phyloP scores from a whole-genome alignment of 1,139 yeast species.

The Petasospora fabianii region DNA sequence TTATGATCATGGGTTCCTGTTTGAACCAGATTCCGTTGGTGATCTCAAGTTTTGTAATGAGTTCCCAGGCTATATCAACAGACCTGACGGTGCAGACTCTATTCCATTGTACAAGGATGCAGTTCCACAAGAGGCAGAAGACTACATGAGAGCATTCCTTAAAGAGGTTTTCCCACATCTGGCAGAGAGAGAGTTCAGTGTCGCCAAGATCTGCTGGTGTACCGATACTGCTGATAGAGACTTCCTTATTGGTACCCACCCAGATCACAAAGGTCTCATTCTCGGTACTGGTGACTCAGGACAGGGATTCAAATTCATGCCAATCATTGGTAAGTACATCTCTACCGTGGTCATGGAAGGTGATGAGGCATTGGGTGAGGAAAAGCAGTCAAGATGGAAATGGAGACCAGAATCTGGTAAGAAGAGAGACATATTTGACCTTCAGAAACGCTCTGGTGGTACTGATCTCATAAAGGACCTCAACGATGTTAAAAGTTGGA shows the following conservation, averaged over 20 bases:
- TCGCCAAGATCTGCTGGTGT: conserved; percentile 43
- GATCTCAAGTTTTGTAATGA: conserved; percentile 36
- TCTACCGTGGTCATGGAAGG: conserved; percentile 22
- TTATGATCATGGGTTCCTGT: conserved; percentile 41
- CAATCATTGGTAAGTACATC: conserved; percentile 38
- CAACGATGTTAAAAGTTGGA: conserved; percentile 9
- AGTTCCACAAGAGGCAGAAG: conserved; percentile 32
- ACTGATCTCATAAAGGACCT: conserved; percentile 27
- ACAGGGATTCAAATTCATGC: conserved; percentile 37
- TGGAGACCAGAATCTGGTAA: conserved; percentile 22
- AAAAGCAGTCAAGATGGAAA: conserved; percentile 22
- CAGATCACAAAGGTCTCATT: conserved; percentile 24
- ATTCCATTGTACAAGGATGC: conserved; percentile 23
- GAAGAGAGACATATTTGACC: conserved; percentile 16
- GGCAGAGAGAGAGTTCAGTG: conserved; percentile 33
- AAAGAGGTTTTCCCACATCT: conserved; percentile 37
- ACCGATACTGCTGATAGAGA: conserved; percentile 41
- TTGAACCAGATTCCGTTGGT: conserved; percentile 39
- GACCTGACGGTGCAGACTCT: conserved; percentile 10
- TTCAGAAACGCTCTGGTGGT: conserved; percentile 32
- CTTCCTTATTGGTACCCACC: conserved; percentile 41
- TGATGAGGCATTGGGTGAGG: conserved; percentile 13
- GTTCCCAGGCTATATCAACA: conserved; percentile 34
- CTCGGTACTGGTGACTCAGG: conserved; percentile 39
- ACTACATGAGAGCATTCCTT: conserved; percentile 30